phyloP scores from a whole-genome alignment of 768 basidiomycete genomes.

The Xerocomellus dryophilus region DNA sequence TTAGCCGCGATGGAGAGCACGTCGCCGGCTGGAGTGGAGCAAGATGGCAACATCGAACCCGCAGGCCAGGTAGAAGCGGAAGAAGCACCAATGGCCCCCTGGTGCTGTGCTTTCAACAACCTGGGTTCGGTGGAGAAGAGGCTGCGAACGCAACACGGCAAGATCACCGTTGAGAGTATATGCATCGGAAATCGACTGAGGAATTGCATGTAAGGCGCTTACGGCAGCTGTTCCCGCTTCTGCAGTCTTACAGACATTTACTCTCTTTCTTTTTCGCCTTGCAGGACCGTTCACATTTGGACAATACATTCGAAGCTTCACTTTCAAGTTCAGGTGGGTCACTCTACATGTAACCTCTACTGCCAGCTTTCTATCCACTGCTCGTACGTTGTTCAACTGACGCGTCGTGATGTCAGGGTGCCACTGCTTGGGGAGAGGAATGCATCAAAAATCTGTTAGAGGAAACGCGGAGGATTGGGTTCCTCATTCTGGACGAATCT shows the following conservation, averaged over 20 bases:
- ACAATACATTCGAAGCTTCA: slow-evolving; percentile 16
- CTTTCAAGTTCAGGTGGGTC: slow-evolving; percentile 14
- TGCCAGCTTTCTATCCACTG: not conserved
- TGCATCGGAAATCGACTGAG: slow-evolving; percentile 11
- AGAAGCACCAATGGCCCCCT: not conserved
- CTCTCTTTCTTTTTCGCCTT: too few species aligned
- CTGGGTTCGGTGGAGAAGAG: slow-evolving; percentile 13
- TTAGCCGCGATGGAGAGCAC: not conserved
- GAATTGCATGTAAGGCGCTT: slow-evolving; percentile 5
- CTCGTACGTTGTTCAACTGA: not conserved
- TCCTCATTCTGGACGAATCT: slow-evolving; percentile 8
- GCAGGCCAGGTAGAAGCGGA: not conserved
- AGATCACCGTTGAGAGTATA: slow-evolving; percentile 1
- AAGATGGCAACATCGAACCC: not conserved
- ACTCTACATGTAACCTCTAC: too few species aligned
- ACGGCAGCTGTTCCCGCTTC: too few species aligned
- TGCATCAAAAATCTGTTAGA: slow-evolving; percentile 13
- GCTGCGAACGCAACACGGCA: slow-evolving; percentile 3
- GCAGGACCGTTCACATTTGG: slow-evolving; percentile 17
- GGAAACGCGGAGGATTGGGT: slow-evolving; percentile 15
- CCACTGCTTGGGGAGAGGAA: slow-evolving; percentile 22
- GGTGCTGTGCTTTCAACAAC: slow-evolving; percentile 14
- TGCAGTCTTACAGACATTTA: not conserved
- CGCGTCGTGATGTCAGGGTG: slow-evolving; percentile 5
- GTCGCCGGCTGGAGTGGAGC: not conserved